These are phyloP conservation scores for Fusarium agapanthi DNA, from an alignment of 2,329 filamentous ascomycete species.

Conservation along the genomic window DNA sequence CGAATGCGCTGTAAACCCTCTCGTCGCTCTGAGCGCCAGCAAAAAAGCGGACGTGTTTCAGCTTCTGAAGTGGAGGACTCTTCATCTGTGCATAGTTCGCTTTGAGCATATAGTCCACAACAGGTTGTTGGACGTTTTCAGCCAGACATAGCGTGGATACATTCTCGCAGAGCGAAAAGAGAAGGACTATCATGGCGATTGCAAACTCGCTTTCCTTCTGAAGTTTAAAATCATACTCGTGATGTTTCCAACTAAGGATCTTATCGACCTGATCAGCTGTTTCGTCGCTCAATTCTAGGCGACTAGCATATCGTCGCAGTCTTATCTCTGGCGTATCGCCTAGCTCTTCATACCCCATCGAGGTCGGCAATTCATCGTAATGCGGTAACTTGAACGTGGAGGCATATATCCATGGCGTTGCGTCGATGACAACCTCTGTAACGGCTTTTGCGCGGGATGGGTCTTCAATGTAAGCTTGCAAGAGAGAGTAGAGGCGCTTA, in stretches of 20 bases:
- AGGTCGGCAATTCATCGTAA: neutral
- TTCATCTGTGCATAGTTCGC: neutral
- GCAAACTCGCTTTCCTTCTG: neutral
- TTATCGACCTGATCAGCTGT: neutral
- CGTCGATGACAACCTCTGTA: neutral
- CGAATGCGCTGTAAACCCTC: neutral
- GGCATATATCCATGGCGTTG: neutral
- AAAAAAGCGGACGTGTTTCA: neutral
- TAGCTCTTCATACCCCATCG: neutral
- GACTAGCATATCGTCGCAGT: neutral
- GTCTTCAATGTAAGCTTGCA: neutral
- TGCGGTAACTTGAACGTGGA: accelerated
- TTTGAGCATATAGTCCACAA: neutral
- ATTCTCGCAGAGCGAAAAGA: neutral
- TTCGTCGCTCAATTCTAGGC: accelerated
- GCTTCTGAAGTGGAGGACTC: neutral
- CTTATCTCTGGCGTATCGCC: accelerated
- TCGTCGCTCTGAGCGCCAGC: neutral
- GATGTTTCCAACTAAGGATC: neutral
- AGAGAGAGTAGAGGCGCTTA: neutral
- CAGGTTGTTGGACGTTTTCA: neutral
- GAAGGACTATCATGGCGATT: neutral
- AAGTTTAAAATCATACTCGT: neutral
- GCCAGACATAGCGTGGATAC: neutral
- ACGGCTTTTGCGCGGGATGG: neutral